Conservation (phyloP, 192 early-diverging fungal species). For the Lobulomyces angularis region DNA sequence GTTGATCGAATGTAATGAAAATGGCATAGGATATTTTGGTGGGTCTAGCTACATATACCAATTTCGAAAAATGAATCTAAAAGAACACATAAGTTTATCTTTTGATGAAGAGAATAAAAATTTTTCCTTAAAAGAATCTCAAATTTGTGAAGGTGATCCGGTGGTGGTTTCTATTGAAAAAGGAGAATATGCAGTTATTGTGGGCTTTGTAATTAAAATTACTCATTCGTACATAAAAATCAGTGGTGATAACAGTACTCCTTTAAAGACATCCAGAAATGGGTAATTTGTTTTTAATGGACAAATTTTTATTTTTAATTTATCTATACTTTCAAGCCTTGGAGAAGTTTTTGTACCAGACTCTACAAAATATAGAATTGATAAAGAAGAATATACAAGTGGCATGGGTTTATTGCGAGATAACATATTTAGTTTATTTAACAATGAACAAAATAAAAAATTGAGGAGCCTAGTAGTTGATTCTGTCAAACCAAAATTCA, state of each 20-base stretch:
- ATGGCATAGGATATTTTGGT: slow-evolving; percentile 2
- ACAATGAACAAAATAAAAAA: slow-evolving; percentile 30
- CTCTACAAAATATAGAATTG: slow-evolving; percentile 52
- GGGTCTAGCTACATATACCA: slow-evolving; percentile 11
- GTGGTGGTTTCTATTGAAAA: slow-evolving; percentile 68
- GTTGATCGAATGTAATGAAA: slow-evolving; percentile 7
- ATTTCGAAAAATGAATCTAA: slow-evolving; percentile 3
- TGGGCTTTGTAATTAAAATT: slow-evolving; percentile 58
- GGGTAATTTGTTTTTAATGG: slow-evolving; percentile 42
- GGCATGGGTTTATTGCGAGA: slow-evolving; percentile 56
- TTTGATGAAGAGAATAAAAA: background rate
- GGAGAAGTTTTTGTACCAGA: slow-evolving; percentile 14
- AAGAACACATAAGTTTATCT: background rate
- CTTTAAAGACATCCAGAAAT: slow-evolving; percentile 51
- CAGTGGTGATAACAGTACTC: slow-evolving; percentile 47
- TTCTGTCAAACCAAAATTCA: slow-evolving; percentile 54
- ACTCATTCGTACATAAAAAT: slow-evolving; percentile 34
- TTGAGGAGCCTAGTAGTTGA: slow-evolving; percentile 70
- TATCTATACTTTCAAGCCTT: slow-evolving; percentile 51
- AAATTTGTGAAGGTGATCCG: slow-evolving; percentile 58
- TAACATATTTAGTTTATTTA: slow-evolving; percentile 67
- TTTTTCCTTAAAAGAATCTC: slow-evolving; percentile 27
- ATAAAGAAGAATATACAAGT: slow-evolving; percentile 67
- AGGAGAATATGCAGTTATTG: slow-evolving; percentile 59
- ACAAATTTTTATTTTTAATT: background rate